Evolutionary conservation across 495 filamentous ascomycete genomes (phyloP), one percentile per base, ranked within the genome.

Genomic region (Hypoxylon fuscum): DNA sequence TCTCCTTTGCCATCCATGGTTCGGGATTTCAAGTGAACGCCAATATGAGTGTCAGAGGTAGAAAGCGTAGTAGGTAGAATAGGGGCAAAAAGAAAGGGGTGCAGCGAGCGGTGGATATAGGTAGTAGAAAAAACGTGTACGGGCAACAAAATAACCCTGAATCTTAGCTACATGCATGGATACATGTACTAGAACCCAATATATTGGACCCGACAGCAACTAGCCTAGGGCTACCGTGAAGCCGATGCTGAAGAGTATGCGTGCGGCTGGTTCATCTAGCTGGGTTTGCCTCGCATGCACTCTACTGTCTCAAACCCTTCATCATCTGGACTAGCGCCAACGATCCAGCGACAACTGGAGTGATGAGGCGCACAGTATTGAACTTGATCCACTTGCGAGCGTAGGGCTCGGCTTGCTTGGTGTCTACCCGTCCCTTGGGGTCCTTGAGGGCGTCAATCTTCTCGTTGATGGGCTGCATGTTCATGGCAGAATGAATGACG

Each of bases 401-500:
- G 52, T 67, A 78, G 21, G 31, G 63, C 71, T 76, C 76, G 0
- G 76, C 76, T 54, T 74, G 34, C 34, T 66, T 67, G 1, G 38
- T 25, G 47, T 76, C 75, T 6, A 69, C 68, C 15, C 40, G 54
- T n/a, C 49, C 64, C 65, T 71, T 73, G 8, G 64, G 55, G 8
- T 69, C 68, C 17, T 59, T 31, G 34, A 82, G 65, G 9, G 64
- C 76, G 18, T 77, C 74, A 14, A 82, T 48, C 68, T 78, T 79
- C 44, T 70, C 71, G 56, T 82, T 81, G 48, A 81, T 57, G 40
- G 78, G 77, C 74, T 80, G 78, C 80, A 82, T 80, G 50, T 82
- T 82, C 2, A 76, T 6, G 1, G 79, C 80, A 14, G 72, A 76
- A 43, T 81, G 78, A 27, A 81, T 54, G n/a, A 81, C 74, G 0